Evolutionary conservation across 2,329 filamentous ascomycete genomes (phyloP), one percentile per base, ranked within the genome.

Genomic region (Pezizomycotina sp.): DNA sequence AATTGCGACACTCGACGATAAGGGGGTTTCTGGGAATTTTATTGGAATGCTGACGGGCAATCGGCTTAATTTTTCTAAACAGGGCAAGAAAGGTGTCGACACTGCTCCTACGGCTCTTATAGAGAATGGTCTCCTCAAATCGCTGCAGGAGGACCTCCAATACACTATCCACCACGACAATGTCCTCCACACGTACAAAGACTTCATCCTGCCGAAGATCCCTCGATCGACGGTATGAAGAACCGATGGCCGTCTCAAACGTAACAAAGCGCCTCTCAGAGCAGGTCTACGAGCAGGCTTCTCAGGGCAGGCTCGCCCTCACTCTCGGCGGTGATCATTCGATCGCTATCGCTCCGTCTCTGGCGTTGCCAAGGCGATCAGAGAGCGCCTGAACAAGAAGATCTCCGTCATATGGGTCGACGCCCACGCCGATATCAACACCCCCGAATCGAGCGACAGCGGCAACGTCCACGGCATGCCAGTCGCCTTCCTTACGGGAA

Each of bases 401-500:
- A 74, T 93, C 46, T 89, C 83, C 8, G 81, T 98, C 39, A 91
- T 98, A 57, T 98, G 89, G 89, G 89, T 98, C 20, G 89, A 98
- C 59, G 89, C 89, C 16, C 89, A 98, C 59, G 77, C 86, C 36
- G 89, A 98, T 59, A 93, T 98, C 65, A 98, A 98, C 63, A 83
- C 80, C 1, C 89, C 86, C 34, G 84, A 95, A 68, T 77, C 72
- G 30, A 86, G 77, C 48, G 78, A 69, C 26, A 89, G 78, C 49
- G 89, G 89, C 21, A 95, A 95, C 60, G 78, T 98, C 46, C 89
- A 98, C 61, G 89, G 89, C 50, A 98, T 98, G 89, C 89, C 89
- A 2, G 79, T 95, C 23, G 73, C 81, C 3, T 98, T 95, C 60
- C 59, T 92, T 48, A 84, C 83, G 0, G 82, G 89, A 1, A 63